phyloP scores from a whole-genome alignment of 768 basidiomycete species.

The Crepidotus variabilis region DNA sequence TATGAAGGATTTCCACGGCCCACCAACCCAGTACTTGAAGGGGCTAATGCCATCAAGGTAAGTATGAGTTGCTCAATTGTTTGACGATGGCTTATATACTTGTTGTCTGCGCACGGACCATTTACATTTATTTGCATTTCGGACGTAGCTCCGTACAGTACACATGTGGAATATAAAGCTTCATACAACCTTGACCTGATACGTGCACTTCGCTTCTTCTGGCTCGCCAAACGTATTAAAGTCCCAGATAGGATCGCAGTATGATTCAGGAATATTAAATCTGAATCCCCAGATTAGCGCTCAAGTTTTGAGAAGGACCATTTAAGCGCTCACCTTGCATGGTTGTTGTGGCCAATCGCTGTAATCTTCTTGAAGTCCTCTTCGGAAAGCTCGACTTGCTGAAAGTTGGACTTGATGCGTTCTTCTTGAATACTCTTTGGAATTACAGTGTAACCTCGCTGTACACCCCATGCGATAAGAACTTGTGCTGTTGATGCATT shows the following conservation, averaged over 20 bases:
- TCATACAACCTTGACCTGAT: slow-evolving; percentile 24
- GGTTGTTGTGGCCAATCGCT: slow-evolving; percentile 44
- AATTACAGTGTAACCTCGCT: slow-evolving; percentile 78
- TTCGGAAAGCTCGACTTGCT: slow-evolving; percentile 63
- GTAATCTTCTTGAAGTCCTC: slow-evolving; percentile 64
- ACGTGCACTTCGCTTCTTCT: slow-evolving; percentile 42
- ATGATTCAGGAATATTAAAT: slow-evolving; percentile 64
- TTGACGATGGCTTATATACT: slow-evolving; percentile 17
- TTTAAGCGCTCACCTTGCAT: slow-evolving; percentile 29
- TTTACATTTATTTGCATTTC: slow-evolving; percentile 4
- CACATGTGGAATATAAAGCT: too few relatives aligned
- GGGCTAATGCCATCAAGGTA: slow-evolving; percentile 63
- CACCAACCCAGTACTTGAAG: slow-evolving; percentile 56
- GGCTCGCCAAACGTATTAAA: slow-evolving; percentile 69
- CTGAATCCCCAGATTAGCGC: slow-evolving; percentile 21
- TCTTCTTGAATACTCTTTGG: slow-evolving; percentile 77
- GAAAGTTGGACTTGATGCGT: slow-evolving; percentile 74
- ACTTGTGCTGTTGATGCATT: slow-evolving; percentile 75
- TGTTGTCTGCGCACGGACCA: slow-evolving; percentile 34
- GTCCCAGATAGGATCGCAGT: slow-evolving; percentile 56
- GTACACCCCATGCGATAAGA: slow-evolving; percentile 74
- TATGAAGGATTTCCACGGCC: slow-evolving; percentile 57
- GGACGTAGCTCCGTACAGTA: too few relatives aligned
- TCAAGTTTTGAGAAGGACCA: background rate
- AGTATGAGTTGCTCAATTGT: slow-evolving; percentile 38